Conservation (phyloP, 805 yeast genomes). For the Cyberlindnera meyerae region DNA sequence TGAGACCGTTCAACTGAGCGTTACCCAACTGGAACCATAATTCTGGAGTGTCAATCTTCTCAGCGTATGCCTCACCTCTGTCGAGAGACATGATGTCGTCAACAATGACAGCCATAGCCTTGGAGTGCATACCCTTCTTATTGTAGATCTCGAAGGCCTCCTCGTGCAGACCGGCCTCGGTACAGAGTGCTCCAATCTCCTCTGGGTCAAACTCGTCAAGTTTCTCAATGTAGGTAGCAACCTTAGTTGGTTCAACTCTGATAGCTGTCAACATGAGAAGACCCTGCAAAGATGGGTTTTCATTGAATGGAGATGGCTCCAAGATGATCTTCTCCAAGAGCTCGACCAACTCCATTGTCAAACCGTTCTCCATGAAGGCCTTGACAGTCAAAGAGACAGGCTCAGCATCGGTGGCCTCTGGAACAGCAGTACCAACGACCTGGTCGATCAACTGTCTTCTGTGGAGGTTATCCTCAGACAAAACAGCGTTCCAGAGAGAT, state of each 20-base stretch:
- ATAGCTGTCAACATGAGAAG: conserved; percentile 89
- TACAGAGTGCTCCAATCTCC: conserved; percentile 89
- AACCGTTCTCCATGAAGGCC: conserved; percentile 92
- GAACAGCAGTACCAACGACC: conserved; percentile 93
- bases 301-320: conserved; percentile 96
- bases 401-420: conserved; percentile 88
- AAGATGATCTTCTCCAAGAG: conserved; percentile 91
- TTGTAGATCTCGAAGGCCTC: conserved; percentile 93
- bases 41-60: conserved; percentile 77
- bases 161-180: conserved; percentile 82
- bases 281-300: conserved; percentile 92
- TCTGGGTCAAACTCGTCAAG: conserved; percentile 87
- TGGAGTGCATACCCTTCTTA: conserved; percentile 68
- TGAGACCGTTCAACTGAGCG: conserved; percentile 91
- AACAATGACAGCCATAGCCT: conserved; percentile 86
- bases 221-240: conserved; percentile 76
- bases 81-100: conserved; percentile 93
- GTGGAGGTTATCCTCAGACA: conserved; percentile 71
- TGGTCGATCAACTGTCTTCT: conserved; percentile 91
- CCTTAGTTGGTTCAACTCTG: conserved; percentile 88
- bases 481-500: conserved; percentile 74
- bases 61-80: conserved; percentile 91
- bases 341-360: conserved; percentile 91
- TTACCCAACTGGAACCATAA: conserved; percentile 94
- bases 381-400: conserved; percentile 91